Conservation (phyloP, 768 basidiomycete genomes). For the Tricholoma sp. region DNA sequence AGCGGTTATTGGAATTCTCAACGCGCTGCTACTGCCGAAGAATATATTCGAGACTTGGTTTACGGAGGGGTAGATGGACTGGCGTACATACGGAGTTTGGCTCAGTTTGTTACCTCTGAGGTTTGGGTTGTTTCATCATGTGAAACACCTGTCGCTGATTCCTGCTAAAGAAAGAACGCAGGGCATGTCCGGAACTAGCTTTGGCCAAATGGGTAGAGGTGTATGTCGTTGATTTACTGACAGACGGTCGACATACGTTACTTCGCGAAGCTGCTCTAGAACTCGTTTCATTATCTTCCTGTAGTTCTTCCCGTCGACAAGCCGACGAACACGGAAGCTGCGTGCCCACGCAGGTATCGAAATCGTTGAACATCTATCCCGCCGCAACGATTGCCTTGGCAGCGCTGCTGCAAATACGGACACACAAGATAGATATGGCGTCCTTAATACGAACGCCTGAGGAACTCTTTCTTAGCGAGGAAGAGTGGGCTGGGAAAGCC, state of each 20-base stretch:
- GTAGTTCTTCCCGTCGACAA: conserved; percentile 2
- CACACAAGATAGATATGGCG: conserved; percentile 51
- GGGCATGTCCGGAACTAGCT: conserved; percentile 22
- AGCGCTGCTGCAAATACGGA: conserved; percentile 34
- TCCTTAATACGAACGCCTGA: conserved; percentile 41
- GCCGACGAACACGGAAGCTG: background rate
- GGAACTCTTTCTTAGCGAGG: conserved; percentile 46
- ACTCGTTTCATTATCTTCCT: conserved; percentile 14
- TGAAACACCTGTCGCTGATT: background rate
- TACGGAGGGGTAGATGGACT: conserved; percentile 76
- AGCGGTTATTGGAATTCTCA: conserved; percentile 45
- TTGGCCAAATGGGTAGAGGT: conserved; percentile 38
- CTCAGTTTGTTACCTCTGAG: conserved; percentile 53
- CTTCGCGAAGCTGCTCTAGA: conserved; percentile 36
- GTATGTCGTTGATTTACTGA: conserved; percentile 42
- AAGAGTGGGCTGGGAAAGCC: conserved; percentile 46
- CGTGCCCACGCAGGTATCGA: conserved; percentile 30
- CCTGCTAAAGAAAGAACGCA: background rate
- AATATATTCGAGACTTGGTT: conserved; percentile 67
- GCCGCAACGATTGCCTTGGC: conserved; percentile 34
- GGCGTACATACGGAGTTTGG: conserved; percentile 73
- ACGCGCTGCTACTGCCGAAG: conserved; percentile 51
- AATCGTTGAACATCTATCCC: conserved; percentile 39
- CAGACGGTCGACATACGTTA: conserved; percentile 41
- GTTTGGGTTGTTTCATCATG: conserved; percentile 14